Evolutionary conservation across 176 grass and related monocot species (phyloP).

Genomic region (Phoenix dactylifera): DNA sequence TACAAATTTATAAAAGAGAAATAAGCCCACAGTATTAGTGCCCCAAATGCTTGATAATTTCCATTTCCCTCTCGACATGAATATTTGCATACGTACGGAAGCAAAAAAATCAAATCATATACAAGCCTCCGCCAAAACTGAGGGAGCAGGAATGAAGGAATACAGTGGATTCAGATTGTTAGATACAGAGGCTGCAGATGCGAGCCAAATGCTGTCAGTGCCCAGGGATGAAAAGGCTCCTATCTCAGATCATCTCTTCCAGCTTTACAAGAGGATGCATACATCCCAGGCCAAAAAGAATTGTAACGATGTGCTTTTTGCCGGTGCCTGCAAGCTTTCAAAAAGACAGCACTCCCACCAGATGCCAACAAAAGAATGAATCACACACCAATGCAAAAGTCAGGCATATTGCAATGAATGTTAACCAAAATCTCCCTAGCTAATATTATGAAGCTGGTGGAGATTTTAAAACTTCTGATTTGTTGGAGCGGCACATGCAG

Average conservation of each 20-base stretch:
- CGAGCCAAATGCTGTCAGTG: not conserved
- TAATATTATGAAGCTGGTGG: conserved; percentile 48
- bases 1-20: too few relatives aligned
- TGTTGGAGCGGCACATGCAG: conserved; percentile 79
- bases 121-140: not conserved
- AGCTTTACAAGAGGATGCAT: conserved; percentile 17
- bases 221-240: conserved; percentile 1
- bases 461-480: conserved; percentile 44
- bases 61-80: not conserved
- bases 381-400: conserved; percentile 26
- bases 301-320: conserved; percentile 7
- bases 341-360: conserved; percentile 33
- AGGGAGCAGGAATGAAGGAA: not conserved
- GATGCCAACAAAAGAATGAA: conserved; percentile 52
- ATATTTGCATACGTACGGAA: not conserved
- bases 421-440: not conserved
- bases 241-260: conserved; percentile 9
- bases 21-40: too few relatives aligned
- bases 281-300: conserved; percentile 17
- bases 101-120: not conserved
- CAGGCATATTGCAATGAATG: conserved; percentile 29
- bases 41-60: not conserved
- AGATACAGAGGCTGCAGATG: not conserved
- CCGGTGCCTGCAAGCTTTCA: conserved; percentile 20
- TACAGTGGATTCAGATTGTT: not conserved